Percentiles rank a stretch among this genome's conserved stretches.
These are phyloP conservation scores for Barnettozyma wickerhamii DNA, from an alignment of 805 yeast genomes.

Conservation along the genomic window DNA sequence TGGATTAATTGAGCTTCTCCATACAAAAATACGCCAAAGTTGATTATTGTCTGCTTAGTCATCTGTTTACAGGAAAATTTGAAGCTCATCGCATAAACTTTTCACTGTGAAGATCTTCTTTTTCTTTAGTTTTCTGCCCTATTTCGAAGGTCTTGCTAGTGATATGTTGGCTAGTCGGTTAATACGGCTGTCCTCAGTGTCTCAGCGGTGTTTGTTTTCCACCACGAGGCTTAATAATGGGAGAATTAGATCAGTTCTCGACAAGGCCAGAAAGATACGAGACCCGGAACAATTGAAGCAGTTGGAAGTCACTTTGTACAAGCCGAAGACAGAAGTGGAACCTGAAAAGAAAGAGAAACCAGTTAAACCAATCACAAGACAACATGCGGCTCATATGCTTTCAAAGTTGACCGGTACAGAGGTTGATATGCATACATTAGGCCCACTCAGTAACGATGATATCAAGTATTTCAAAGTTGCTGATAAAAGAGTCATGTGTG, in stretches of 20 bases:
- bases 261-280: conserved; percentile 3
- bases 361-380: conserved; percentile 15
- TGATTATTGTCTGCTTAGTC: too few relatives aligned
- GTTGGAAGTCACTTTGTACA: conserved; percentile 5
- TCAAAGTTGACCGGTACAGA: conserved; percentile 18
- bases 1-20: too few relatives aligned
- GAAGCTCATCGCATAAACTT: too few relatives aligned
- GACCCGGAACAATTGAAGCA: conserved; percentile 7
- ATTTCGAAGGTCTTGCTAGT: too few relatives aligned
- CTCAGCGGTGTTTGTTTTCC: conserved; percentile 1
- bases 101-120: too few relatives aligned
- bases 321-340: background rate
- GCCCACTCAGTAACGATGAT: conserved; percentile 34
- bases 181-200: background rate
- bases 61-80: too few relatives aligned
- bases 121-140: too few relatives aligned
- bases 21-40: too few relatives aligned
- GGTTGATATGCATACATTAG: conserved; percentile 25
- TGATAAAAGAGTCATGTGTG: conserved; percentile 45
- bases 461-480: conserved; percentile 27
- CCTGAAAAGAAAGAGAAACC: background rate
- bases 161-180: background rate
- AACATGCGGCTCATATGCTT: conserved; percentile 24
- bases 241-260: conserved; percentile 6
- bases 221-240: conserved; percentile 1